These are phyloP conservation scores for Neurospora sp. DNA, from an alignment of 495 filamentous ascomycete genomes.

Conservation along the genomic window DNA sequence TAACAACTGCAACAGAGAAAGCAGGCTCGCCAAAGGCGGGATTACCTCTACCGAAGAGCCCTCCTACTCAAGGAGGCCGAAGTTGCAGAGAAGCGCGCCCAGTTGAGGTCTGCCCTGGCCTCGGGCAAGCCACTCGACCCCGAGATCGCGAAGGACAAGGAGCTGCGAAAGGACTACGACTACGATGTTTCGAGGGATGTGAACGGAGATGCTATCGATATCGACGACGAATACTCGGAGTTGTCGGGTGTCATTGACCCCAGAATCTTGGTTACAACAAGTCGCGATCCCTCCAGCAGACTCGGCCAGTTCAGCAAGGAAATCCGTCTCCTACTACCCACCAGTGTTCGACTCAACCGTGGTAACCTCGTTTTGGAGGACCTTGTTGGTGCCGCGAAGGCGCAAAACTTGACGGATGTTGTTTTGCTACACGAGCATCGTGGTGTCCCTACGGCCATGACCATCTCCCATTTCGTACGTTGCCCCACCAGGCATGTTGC, in stretches of 20 bases:
- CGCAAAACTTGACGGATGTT: conserved; percentile 71
- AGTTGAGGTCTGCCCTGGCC: conserved; percentile 77
- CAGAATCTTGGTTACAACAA: conserved; percentile 74
- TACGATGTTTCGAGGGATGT: conserved; percentile 75
- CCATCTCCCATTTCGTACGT: conserved; percentile 65
- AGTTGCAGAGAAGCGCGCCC: conserved; percentile 79
- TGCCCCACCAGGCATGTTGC: neutral
- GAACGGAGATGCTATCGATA: conserved; percentile 50
- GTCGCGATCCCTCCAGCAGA: conserved; percentile 74
- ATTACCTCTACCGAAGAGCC: conserved; percentile 80
- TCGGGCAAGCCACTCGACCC: conserved; percentile 72
- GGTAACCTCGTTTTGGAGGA: conserved; percentile 83
- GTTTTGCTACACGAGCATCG: conserved; percentile 89
- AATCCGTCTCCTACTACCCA: conserved; percentile 82
- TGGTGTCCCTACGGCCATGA: conserved; percentile 84
- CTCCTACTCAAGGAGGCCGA: conserved; percentile 77
- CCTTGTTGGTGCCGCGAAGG: conserved; percentile 69
- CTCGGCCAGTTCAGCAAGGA: conserved; percentile 91
- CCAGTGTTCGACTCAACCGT: conserved; percentile 80
- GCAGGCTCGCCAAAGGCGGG: conserved; percentile 78
- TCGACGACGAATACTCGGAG: conserved; percentile 72
- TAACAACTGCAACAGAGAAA: conserved; percentile 36
- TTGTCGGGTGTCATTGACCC: conserved; percentile 24
- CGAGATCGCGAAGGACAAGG: conserved; percentile 79
- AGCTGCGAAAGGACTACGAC: conserved; percentile 78